Conservation (phyloP, 805 yeast species). For the Nadsonia fulvescens region DNA sequence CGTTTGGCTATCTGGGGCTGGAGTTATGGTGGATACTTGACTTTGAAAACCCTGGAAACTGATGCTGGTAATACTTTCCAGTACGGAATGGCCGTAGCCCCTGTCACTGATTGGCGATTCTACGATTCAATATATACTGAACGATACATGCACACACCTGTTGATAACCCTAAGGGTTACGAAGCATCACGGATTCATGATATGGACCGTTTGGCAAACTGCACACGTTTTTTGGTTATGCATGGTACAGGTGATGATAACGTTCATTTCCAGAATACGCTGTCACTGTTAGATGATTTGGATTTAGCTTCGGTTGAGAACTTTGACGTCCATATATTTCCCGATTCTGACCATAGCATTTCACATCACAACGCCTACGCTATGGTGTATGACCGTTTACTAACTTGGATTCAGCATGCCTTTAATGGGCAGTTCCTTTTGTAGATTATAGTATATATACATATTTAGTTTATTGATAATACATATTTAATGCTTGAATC, state of each 20-base stretch:
- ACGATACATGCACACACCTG: slow-evolving; percentile 79
- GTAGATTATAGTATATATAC: too few relatives aligned
- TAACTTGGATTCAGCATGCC: slow-evolving; percentile 40
- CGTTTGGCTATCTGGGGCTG: slow-evolving; percentile 91
- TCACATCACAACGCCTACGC: slow-evolving; percentile 59
- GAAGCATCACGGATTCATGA: slow-evolving; percentile 35
- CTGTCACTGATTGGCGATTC: slow-evolving; percentile 85
- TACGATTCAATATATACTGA: slow-evolving; percentile 93
- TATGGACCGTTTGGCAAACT: slow-evolving; percentile 34
- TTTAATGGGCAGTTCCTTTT: slow-evolving; percentile 12
- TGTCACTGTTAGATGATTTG: slow-evolving; percentile 58
- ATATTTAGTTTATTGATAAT: too few relatives aligned
- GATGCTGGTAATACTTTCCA: slow-evolving; percentile 62
- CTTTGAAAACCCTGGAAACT: slow-evolving; percentile 71
- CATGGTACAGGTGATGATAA: slow-evolving; percentile 98
- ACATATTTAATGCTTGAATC: too few relatives aligned
- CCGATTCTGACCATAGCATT: slow-evolving; percentile 85
- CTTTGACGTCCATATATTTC: slow-evolving; percentile 76
- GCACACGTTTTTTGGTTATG: slow-evolving; percentile 62
- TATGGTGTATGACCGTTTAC: slow-evolving; percentile 54
- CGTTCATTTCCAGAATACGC: slow-evolving; percentile 83
- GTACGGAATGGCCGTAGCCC: slow-evolving; percentile 92
- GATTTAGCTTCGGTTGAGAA: slow-evolving; percentile 65
- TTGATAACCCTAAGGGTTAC: slow-evolving; percentile 47
- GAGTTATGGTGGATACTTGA: slow-evolving; percentile 93